These are phyloP conservation scores for Pseudohalonectria lignicola DNA, from an alignment of 2,329 filamentous ascomycete species.

Conservation along the genomic window DNA sequence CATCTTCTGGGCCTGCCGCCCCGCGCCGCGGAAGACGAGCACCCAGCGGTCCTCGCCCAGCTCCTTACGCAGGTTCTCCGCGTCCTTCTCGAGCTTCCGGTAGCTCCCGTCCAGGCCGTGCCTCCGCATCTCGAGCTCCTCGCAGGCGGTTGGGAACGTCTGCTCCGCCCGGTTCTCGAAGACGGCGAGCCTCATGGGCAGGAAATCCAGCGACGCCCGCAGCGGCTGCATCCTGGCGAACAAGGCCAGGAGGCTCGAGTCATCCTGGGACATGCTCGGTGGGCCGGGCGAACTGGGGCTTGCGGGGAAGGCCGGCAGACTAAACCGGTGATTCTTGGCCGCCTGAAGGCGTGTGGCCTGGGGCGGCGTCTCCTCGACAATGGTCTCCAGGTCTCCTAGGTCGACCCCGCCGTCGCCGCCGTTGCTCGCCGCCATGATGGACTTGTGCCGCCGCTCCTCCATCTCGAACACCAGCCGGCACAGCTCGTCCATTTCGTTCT, in stretches of 20 bases:
- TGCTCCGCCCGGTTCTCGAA: constrained; percentile 69
- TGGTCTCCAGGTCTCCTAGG: constrained; percentile 82
- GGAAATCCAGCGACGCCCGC: constrained; percentile 83
- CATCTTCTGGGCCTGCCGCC: constrained; percentile 89
- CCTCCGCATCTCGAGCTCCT: constrained; percentile 71
- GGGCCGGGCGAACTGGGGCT: constrained; percentile 46
- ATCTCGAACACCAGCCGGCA: constrained; percentile 81
- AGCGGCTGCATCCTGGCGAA: constrained; percentile 95
- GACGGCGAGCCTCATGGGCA: constrained; percentile 85
- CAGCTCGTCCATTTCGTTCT: constrained; percentile 58
- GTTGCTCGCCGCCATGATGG: constrained; percentile 40
- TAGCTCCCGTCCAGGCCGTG: constrained; percentile 72
- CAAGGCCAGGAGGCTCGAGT: constrained; percentile 76
- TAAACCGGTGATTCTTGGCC: constrained; percentile 50
- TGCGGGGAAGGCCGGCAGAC: constrained; percentile 53
- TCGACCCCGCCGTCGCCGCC: constrained; percentile 57
- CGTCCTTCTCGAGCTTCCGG: constrained; percentile 80
- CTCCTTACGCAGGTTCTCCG: constrained; percentile 79
- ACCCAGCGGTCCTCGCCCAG: constrained; percentile 95
- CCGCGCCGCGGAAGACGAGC: constrained; percentile 86
- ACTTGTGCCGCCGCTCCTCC: constrained; percentile 88
- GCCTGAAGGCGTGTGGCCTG: constrained; percentile 34
- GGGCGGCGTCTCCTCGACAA: constrained; percentile 70
- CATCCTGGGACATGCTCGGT: constrained; percentile 57
- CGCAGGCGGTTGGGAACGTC: constrained; percentile 81